Evolutionary conservation across 108 stramenopile genomes (phyloP).

Genomic region (Nitzschia inconspicua): DNA sequence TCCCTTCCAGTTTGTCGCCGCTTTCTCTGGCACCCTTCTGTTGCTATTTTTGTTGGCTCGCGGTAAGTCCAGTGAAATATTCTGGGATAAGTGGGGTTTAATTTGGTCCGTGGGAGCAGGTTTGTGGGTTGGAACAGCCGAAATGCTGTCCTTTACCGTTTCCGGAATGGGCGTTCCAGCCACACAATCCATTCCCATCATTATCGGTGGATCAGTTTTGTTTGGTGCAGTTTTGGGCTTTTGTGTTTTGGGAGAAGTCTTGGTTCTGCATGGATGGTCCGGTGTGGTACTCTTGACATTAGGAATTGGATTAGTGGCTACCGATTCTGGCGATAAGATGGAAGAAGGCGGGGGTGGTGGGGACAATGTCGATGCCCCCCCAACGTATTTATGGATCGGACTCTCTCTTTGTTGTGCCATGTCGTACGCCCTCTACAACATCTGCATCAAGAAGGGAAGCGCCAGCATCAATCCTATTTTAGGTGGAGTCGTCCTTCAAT

Average conservation of each 20-base stretch:
- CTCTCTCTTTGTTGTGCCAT: conserved; percentile 58
- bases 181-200: conserved; percentile 58
- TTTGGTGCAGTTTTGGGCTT: conserved; percentile 54
- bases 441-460: conserved; percentile 66
- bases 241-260: conserved; percentile 31
- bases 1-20: conserved; percentile 67
- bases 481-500: conserved; percentile 65
- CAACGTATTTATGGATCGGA: conserved; percentile 41
- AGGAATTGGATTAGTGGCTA: conserved; percentile 53
- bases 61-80: conserved; percentile 1
- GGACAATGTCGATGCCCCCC: conserved; percentile 6
- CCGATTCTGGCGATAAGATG: conserved; percentile 28
- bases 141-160: conserved; percentile 15
- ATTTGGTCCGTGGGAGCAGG: conserved; percentile 37
- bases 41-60: conserved; percentile 1
- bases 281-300: conserved; percentile 43
- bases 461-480: conserved; percentile 60
- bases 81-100: conserved; percentile 30
- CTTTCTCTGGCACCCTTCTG: conserved; percentile 38
- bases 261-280: conserved; percentile 47
- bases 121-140: conserved; percentile 35
- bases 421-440: conserved; percentile 69
- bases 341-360: conserved; percentile 3
- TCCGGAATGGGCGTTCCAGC: conserved; percentile 59
- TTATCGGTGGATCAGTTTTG: conserved; percentile 66